Conservation (phyloP, 257 asterid species). For the Leptodermis oblonga region DNA sequence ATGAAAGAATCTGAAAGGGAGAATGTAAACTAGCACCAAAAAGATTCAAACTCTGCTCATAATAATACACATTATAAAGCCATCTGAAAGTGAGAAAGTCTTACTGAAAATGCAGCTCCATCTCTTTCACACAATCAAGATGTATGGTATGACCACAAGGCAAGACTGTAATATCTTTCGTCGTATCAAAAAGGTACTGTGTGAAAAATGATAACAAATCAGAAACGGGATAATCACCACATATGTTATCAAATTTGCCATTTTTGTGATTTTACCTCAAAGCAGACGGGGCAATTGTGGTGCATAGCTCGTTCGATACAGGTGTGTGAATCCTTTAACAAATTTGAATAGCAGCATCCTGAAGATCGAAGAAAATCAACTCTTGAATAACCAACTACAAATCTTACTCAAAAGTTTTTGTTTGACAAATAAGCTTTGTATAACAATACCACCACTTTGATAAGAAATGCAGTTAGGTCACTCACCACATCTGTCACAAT, state of each 20-base stretch:
- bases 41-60: not conserved
- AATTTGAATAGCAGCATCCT: conserved; percentile 68
- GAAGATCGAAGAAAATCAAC: conserved; percentile 7
- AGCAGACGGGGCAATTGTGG: conserved; percentile 72
- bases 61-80: not conserved
- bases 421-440: no score
- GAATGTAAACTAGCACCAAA: not conserved
- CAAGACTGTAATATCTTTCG: conserved; percentile 45
- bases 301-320: conserved; percentile 80
- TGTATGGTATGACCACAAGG: conserved; percentile 69
- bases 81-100: conserved; percentile 5
- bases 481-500: conserved; percentile 67
- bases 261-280: conserved; percentile 44
- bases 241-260: not conserved
- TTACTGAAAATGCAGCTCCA: conserved; percentile 59
- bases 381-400: not conserved
- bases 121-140: conserved; percentile 54
- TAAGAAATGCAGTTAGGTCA: not conserved
- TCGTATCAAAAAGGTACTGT: conserved; percentile 62
- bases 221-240: not conserved
- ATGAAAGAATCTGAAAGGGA: not conserved
- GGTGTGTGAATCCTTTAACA: conserved; percentile 52
- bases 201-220: not conserved
- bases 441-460: not conserved
- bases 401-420: not conserved